Evolutionary conservation across 345 rosid species (phyloP), one percentile per base, ranked within the genome.

Genomic region (Angophora floribunda): DNA sequence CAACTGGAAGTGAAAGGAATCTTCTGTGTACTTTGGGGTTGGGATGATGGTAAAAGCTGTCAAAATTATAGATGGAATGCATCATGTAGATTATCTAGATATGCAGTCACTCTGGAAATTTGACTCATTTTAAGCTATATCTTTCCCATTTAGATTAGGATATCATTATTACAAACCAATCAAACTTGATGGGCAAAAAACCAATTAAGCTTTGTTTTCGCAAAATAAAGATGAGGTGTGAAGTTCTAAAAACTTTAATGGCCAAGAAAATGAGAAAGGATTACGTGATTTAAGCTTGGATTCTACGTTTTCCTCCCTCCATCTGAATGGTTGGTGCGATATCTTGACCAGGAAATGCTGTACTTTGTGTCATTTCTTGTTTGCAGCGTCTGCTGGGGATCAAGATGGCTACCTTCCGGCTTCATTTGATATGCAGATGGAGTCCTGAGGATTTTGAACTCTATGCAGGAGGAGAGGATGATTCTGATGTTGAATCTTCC

Each of bases 311-410:
- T 41, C 13, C 28, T 75, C 5, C 47, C 4, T 63, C 75, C 30
- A 41, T 75, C 49, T 75, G 45, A 75, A 41, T 19, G 49, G 49
- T 75, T 75, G 14, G 49, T 44, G 41, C 49, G 49, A 41, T 45
- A 13, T 41, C 14, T 19, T 41, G 84, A 75, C 84, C 84, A 10
- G 4, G 15, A 41, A 75, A 41, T 75, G 14, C 84, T 75, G 49
- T 75, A 3, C 19, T 36, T 75, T 44, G 44, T 32, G 28, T 28
- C 85, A 44, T 44, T 44, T n/a, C n/a, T 45, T 16, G 61, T 78
- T 87, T 93, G 94, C 97, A 98, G 99, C 95, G 99, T 30, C 91
- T 95, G 91, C 57, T 98, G 92, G 99, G 97, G n/a, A 92, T 95
- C 52, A 95, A 95, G 93, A 93, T 97, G 99, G 99, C 99, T 53